Conservation (phyloP, 768 basidiomycete species). For the Lentinus brumalis region DNA sequence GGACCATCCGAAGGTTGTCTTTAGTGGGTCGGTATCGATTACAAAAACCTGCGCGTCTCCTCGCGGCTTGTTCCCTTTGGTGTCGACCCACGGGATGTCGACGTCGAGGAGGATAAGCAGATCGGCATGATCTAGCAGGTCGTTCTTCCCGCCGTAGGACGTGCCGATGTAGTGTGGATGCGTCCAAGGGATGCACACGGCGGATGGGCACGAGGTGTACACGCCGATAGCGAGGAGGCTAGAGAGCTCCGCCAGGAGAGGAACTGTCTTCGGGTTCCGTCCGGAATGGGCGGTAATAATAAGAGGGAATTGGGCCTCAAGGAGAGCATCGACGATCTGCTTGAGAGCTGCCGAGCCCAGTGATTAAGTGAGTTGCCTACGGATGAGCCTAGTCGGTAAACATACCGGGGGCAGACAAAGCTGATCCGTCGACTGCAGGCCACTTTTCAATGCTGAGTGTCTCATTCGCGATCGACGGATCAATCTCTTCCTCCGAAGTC, state of each 20-base stretch:
- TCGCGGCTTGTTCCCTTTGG: conserved; percentile 44
- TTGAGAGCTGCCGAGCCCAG: conserved; percentile 23
- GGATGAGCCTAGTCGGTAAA: not conserved
- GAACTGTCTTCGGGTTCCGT: conserved; percentile 51
- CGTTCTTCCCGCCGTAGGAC: conserved; percentile 51
- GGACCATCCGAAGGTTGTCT: conserved; percentile 49
- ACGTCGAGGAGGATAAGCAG: conserved; percentile 64
- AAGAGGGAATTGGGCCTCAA: conserved; percentile 54
- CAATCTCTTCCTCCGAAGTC: conserved; percentile 65
- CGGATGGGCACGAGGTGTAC: conserved; percentile 52
- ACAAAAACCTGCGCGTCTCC: conserved; percentile 55
- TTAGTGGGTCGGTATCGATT: conserved; percentile 65
- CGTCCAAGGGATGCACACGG: conserved; percentile 57
- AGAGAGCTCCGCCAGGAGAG: conserved; percentile 50
- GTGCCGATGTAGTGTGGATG: conserved; percentile 57
- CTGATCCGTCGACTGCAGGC: conserved; percentile 53
- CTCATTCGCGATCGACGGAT: conserved; percentile 37
- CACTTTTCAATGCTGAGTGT: conserved; percentile 40
- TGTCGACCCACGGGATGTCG: conserved; percentile 67
- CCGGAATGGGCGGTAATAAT: conserved; percentile 69
- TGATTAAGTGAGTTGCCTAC: not conserved
- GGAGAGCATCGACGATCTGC: conserved; percentile 51
- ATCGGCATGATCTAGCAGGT: conserved; percentile 55
- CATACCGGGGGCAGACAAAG: conserved; percentile 44
- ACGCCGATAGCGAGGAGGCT: conserved; percentile 57